Base-by-base conservation (phyloP, 2,329 filamentous ascomycete species). In the Peltaster fructicola region DNA sequence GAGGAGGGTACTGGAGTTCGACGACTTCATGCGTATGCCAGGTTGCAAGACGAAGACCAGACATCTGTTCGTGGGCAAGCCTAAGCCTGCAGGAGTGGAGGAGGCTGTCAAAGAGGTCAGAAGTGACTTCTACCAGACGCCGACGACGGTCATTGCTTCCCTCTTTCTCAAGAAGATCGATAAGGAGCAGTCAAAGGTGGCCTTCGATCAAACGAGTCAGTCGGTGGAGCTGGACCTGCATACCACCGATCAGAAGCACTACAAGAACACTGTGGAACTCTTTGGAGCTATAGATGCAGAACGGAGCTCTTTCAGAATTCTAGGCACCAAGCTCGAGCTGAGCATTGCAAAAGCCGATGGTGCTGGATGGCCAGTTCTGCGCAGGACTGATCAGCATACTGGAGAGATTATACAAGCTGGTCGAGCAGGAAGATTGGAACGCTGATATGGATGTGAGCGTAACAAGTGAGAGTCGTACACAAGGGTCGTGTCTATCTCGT, bases 81-180 rank as follows among this genome's bases (percentile, higher is more conserved):
- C 66, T 40, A 79, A 48, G 38, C 54, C 49, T 30, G 48, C 53
- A 27, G 50, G 48, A 18, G 67, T 63, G 1, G 80, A 91, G 53
- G 81, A 91, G 54, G 60, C 76, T 40, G 53, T 91, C 19, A 70
- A 81, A 20, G 73, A 68, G 3, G 77, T 92, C 34, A 67, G 80
- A 72, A 81, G 77, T 46, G 88, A 98, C 53, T 98, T 85, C 55
- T 98, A 98, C 56, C 88, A 98, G 53, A 95, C 88, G 2, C 61
- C 75, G 3, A 67, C 68, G 8, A 72, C 70, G 8, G 79, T 95
- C 29, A 92, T 90, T 37, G 84, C 78, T 2, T 88, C 79, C 6
- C 75, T 93, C 39, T 98, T 91, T 56, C 64, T 95, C 27, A 98
- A 95, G 62, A 95, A 95, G 59, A 92, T 98, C 42, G 71, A 84